A percentile compares a stretch with the other conserved stretches of the same genome.
phyloP scores from a whole-genome alignment of 2,329 filamentous ascomycete genomes.

The Botryotinia convoluta region DNA sequence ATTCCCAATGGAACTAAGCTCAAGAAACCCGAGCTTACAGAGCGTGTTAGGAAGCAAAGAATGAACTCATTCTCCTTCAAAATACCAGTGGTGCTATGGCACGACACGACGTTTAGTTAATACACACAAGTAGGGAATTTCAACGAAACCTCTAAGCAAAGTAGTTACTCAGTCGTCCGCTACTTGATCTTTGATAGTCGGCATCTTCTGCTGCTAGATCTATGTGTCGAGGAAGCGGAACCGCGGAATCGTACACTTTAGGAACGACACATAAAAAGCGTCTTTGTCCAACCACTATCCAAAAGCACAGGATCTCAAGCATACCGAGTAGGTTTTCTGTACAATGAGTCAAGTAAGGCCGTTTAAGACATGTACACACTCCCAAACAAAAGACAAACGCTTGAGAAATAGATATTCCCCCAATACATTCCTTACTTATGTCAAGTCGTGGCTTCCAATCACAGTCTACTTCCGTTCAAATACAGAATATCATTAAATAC shows the following conservation, averaged over 20 bases:
- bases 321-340: too few relatives aligned
- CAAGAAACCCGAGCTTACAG: background rate
- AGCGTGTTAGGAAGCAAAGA: background rate
- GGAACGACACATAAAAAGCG: background rate
- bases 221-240: too few relatives aligned
- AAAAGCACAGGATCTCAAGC: background rate
- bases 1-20: background rate
- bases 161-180: background rate
- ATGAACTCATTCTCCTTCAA: background rate
- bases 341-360: too few relatives aligned
- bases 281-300: too few relatives aligned
- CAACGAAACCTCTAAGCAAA: background rate
- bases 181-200: background rate
- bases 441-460: background rate
- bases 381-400: background rate
- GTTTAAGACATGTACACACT: too few relatives aligned
- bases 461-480: background rate
- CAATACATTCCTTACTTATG: background rate
- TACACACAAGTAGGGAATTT: background rate
- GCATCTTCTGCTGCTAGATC: background rate
- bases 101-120: background rate
- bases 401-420: background rate
- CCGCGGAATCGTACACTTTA: background rate
- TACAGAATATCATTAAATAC: background rate
- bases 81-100: background rate